Conservation (phyloP, 176 grass and related monocot genomes). For the Microstegium vimineum region DNA sequence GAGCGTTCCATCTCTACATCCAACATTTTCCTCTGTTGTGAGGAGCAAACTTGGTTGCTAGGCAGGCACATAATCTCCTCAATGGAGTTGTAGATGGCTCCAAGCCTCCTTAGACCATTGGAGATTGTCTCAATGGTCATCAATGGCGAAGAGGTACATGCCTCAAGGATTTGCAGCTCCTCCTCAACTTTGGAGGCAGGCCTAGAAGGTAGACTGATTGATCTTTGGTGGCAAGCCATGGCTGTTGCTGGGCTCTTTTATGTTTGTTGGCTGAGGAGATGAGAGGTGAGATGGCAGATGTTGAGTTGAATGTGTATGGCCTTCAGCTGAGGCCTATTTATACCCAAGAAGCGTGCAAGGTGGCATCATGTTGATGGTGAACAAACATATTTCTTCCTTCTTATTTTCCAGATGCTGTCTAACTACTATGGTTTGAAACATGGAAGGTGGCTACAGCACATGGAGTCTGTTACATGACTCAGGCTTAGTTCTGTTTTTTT, state of each 20-base stretch:
- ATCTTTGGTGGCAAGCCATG: slow-evolving; percentile 48
- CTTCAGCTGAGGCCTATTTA: slow-evolving; percentile 36
- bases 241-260: slow-evolving; percentile 4
- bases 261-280: slow-evolving; percentile 15
- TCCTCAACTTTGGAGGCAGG: slow-evolving; percentile 31
- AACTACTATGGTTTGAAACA: slow-evolving; percentile 3
- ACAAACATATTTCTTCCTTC: neutral
- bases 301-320: slow-evolving; percentile 21
- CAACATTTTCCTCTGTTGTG: slow-evolving; percentile 40
- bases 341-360: slow-evolving; percentile 9
- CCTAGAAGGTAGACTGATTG: slow-evolving; percentile 46
- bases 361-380: neutral
- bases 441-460: slow-evolving; percentile 10
- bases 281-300: neutral
- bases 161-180: slow-evolving; percentile 42
- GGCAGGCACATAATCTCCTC: slow-evolving; percentile 46
- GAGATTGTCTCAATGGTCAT: slow-evolving; percentile 20
- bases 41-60: slow-evolving; percentile 30
- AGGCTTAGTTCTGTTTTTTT: neutral
- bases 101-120: slow-evolving; percentile 41
- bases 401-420: slow-evolving; percentile 20
- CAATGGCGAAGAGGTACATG: slow-evolving; percentile 18
- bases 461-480: slow-evolving; percentile 12
- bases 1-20: slow-evolving; percentile 45
- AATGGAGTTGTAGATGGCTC: slow-evolving; percentile 30